Evolutionary conservation across 768 basidiomycete genomes (phyloP).

Genomic region (Suillus ampliporus): DNA sequence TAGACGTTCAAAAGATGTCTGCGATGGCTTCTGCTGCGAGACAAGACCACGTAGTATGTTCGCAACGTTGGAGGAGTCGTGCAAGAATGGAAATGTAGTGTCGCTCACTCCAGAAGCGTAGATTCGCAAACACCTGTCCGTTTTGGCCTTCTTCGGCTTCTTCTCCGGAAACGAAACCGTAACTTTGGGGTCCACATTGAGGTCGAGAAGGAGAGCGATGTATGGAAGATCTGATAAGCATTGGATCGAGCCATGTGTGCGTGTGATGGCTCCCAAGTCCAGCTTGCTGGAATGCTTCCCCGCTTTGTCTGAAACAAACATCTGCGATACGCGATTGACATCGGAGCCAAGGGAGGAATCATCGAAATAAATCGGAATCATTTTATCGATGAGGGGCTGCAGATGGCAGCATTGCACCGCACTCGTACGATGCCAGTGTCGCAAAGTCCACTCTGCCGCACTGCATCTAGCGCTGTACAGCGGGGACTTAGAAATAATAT

Average conservation of each 20-base stretch:
- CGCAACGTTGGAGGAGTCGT: not conserved
- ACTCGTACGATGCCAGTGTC: constrained; percentile 22
- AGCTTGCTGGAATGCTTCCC: not conserved
- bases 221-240: not conserved
- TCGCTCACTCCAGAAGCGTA: not conserved
- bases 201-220: constrained; percentile 6
- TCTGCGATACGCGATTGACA: constrained; percentile 12
- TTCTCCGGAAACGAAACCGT: not conserved
- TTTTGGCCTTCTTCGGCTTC: not conserved
- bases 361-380: constrained; percentile 22
- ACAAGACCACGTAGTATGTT: not conserved
- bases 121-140: not conserved
- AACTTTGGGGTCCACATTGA: constrained; percentile 2
- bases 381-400: constrained; percentile 20
- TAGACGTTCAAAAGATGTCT: not conserved
- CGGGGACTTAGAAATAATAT: not conserved
- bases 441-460: constrained; percentile 10
- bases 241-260: not conserved
- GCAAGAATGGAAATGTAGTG: constrained; percentile 2
- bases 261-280: not conserved
- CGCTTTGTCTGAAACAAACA: constrained; percentile 26
- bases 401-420: constrained; percentile 21
- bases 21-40: not conserved
- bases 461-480: not conserved
- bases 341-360: not conserved